Base-by-base conservation (phyloP, 2,329 filamentous ascomycete species). In the Penicillium sumatraense region DNA sequence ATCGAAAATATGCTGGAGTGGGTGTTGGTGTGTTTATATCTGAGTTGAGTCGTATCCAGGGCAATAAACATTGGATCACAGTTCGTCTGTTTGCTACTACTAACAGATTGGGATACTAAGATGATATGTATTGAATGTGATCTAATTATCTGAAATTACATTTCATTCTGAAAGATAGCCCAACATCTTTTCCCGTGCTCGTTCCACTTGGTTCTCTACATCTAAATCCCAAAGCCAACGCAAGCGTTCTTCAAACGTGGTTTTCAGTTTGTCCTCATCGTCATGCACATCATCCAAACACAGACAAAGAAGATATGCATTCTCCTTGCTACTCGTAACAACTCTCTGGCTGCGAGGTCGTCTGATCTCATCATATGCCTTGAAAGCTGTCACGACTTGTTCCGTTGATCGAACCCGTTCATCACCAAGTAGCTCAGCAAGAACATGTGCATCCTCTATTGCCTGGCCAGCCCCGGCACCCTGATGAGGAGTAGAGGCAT, bases 291-390 rank as follows among this genome's bases (percentile, higher is more conserved):
- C 67, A 5, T 66, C 59, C 24, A 66, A 23, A 10, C 63, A 61
- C 26, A 74, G 52, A 29, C 66, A 69, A 3, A 70, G 52, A 3
- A 75, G 51, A 41, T 68, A 57, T 0, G 67, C 80, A 16, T 75
- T 75, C 14, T 81, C 72, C 38, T 74, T 74, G 53, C 82, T 85
- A 47, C 76, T 84, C 5, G 74, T 69, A 0, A 84, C 81, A 0
- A 84, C 67, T 65, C 75, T 77, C 54, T 83, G 80, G 8, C 75
- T 78, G 8, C 83, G 69, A 9, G 79, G 75, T 3, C 82, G 71
- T 1, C 85, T 72, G 3, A 79, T 70, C 9, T 67, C 69, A 58
- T 86, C 82, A 41, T 82, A 86, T 0, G 77, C 78, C n/a, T 71
- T 70, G 42, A 86, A 84, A 0, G 75, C 83, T 0, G 71, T 72